A percentile compares a stretch with the other conserved stretches of the same genome.
These are phyloP conservation scores for Chalaropsis thielavioides DNA, from an alignment of 2,329 filamentous ascomycete species.

Conservation along the genomic window DNA sequence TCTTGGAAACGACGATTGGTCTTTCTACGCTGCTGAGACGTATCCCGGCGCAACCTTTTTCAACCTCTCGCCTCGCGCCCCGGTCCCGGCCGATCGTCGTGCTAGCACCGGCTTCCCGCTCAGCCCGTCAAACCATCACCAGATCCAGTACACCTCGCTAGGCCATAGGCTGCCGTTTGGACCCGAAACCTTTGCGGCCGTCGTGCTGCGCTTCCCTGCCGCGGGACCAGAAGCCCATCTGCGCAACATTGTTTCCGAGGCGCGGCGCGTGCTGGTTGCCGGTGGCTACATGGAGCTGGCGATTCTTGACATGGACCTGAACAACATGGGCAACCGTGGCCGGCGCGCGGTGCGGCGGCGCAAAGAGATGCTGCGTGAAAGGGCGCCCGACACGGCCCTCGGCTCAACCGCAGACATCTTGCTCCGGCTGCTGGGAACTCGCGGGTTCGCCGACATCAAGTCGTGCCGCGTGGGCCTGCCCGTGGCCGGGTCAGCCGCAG, in stretches of 20 bases:
- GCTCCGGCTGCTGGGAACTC: conserved; percentile 50
- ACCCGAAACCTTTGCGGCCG: conserved; percentile 57
- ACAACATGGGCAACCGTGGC: conserved; percentile 64
- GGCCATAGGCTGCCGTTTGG: conserved; percentile 59
- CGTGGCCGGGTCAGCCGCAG: conserved; percentile 31
- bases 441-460: conserved; percentile 59
- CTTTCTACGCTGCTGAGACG: conserved; percentile 69
- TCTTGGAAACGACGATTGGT: conserved; percentile 79
- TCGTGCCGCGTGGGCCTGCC: conserved; percentile 66
- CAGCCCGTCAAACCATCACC: conserved; percentile 56
- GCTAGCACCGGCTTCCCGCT: conserved; percentile 35
- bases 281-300: conserved; percentile 68
- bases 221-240: conserved; percentile 55
- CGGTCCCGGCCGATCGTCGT: conserved; percentile 32
- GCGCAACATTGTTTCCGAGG: conserved; percentile 56
- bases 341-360: conserved; percentile 53
- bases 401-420: conserved; percentile 46
- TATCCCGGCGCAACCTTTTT: conserved; percentile 64
- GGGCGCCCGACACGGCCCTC: conserved; percentile 45
- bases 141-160: conserved; percentile 53
- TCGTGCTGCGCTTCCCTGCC: conserved; percentile 63
- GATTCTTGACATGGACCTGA: conserved; percentile 63
- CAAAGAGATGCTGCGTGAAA: conserved; percentile 54
- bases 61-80: conserved; percentile 51
- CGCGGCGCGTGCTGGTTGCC: conserved; percentile 61